These are phyloP conservation scores for Clonostachys rosea DNA, from an alignment of 2,329 filamentous ascomycete genomes.

Conservation along the genomic window DNA sequence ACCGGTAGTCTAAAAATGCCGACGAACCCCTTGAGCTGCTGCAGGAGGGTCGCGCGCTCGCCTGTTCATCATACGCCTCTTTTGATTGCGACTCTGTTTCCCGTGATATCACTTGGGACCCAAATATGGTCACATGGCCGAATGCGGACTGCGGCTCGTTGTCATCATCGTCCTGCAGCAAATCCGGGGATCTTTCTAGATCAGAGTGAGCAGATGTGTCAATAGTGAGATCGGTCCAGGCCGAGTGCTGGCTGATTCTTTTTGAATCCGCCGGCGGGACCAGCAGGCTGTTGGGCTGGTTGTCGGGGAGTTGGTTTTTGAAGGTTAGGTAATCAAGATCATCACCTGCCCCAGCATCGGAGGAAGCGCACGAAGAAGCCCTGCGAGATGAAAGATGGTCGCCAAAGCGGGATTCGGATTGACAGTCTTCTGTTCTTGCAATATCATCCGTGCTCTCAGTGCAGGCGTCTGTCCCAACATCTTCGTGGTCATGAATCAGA, in stretches of 20 bases:
- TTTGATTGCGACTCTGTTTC: slow-evolving; percentile 11
- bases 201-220: slow-evolving; percentile 42
- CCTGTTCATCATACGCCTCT: slow-evolving; percentile 5
- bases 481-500: slow-evolving; percentile 19
- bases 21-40: slow-evolving; percentile 14
- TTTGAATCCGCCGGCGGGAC: slow-evolving; percentile 40
- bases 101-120: slow-evolving; percentile 17
- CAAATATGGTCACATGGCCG: slow-evolving; percentile 24
- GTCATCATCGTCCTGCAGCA: slow-evolving; percentile 2
- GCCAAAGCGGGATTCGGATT: slow-evolving; percentile 17
- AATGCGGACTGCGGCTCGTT: slow-evolving; percentile 7
- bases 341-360: slow-evolving; percentile 20
- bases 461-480: slow-evolving; percentile 24
- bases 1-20: slow-evolving; percentile 25
- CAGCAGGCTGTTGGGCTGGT: slow-evolving; percentile 37
- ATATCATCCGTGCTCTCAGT: slow-evolving; percentile 27
- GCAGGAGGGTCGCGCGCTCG: not conserved
- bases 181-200: slow-evolving; percentile 16
- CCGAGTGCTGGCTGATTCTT: slow-evolving; percentile 48
- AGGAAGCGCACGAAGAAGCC: slow-evolving; percentile 33
- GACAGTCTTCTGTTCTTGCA: slow-evolving; percentile 17
- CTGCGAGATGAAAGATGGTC: slow-evolving; percentile 23
- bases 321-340: slow-evolving; percentile 9
- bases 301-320: slow-evolving; percentile 11
- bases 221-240: slow-evolving; percentile 58